Percentiles rank a stretch among this genome's conserved stretches.
Conservation (phyloP, 768 basidiomycete species). For the Nidula microcarpa region DNA sequence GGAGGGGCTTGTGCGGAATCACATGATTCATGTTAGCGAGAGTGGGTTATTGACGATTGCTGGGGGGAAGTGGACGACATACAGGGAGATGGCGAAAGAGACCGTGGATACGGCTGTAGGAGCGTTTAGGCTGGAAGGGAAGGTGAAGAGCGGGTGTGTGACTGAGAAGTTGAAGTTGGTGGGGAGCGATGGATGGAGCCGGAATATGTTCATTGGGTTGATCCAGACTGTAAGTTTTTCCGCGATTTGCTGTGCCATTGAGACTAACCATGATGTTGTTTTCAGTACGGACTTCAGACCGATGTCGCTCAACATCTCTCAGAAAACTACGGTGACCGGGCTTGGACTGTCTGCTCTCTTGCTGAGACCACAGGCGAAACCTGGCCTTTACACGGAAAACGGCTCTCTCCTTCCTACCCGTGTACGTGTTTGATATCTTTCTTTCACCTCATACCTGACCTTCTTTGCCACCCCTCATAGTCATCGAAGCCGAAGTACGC, state of each 20-base stretch:
- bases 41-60: conserved; percentile 90
- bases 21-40: conserved; percentile 81
- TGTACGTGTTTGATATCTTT: conserved; percentile 40
- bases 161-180: conserved; percentile 82
- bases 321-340: conserved; percentile 94
- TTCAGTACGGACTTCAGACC: conserved; percentile 81
- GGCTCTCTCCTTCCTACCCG: conserved; percentile 70
- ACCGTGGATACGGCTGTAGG: conserved; percentile 86
- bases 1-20: conserved; percentile 87
- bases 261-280: not conserved
- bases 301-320: conserved; percentile 93
- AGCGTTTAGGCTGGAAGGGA: conserved; percentile 62
- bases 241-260: not conserved
- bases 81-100: conserved; percentile 94
- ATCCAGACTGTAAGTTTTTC: conserved; percentile 70
- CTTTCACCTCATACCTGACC: not conserved
- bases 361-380: conserved; percentile 70
- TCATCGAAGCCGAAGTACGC: conserved; percentile 90
- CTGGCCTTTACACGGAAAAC: conserved; percentile 86
- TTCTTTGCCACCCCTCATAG: conserved; percentile 22
- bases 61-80: conserved; percentile 99
- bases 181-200: conserved; percentile 91
- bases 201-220: conserved; percentile 95
- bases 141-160: conserved; percentile 58
- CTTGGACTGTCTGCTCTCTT: conserved; percentile 89